These are phyloP conservation scores for Ogataea naganishii DNA, from an alignment of 805 yeast species.

Conservation along the genomic window DNA sequence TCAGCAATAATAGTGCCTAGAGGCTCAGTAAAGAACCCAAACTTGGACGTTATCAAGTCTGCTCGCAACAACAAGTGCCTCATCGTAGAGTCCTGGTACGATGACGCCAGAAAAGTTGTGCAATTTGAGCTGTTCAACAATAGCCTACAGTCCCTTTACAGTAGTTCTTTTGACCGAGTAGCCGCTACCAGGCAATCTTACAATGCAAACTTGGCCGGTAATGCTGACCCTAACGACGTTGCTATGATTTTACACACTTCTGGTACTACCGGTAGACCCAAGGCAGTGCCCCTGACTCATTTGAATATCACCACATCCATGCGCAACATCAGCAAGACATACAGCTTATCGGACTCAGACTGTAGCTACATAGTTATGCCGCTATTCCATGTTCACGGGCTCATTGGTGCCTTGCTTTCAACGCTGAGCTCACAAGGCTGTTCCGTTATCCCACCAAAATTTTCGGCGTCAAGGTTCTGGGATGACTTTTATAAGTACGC, in stretches of 20 bases:
- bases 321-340: slow-evolving; percentile 49
- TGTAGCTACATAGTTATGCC: slow-evolving; percentile 66
- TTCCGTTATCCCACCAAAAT: slow-evolving; percentile 51
- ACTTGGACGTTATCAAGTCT: slow-evolving; percentile 38
- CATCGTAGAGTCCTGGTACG: slow-evolving; percentile 46
- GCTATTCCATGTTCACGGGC: slow-evolving; percentile 68
- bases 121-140: slow-evolving; percentile 25
- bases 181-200: neutral
- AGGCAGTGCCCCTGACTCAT: slow-evolving; percentile 67
- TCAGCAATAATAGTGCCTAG: slow-evolving; percentile 49
- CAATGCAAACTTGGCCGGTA: slow-evolving; percentile 4
- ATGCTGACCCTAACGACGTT: slow-evolving; percentile 38
- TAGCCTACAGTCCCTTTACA: neutral
- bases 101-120: slow-evolving; percentile 28
- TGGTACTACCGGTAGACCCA: slow-evolving; percentile 73
- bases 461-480: slow-evolving; percentile 59
- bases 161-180: neutral
- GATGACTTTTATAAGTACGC: slow-evolving; percentile 36
- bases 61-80: slow-evolving; percentile 39
- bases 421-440: slow-evolving; percentile 54
- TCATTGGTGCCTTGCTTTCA: slow-evolving; percentile 56
- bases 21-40: slow-evolving; percentile 29
- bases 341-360: slow-evolving; percentile 40
- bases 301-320: slow-evolving; percentile 52
- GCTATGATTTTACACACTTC: slow-evolving; percentile 66